phyloP scores from a whole-genome alignment of 2,329 filamentous ascomycete genomes.

The Apiospora aurea region DNA sequence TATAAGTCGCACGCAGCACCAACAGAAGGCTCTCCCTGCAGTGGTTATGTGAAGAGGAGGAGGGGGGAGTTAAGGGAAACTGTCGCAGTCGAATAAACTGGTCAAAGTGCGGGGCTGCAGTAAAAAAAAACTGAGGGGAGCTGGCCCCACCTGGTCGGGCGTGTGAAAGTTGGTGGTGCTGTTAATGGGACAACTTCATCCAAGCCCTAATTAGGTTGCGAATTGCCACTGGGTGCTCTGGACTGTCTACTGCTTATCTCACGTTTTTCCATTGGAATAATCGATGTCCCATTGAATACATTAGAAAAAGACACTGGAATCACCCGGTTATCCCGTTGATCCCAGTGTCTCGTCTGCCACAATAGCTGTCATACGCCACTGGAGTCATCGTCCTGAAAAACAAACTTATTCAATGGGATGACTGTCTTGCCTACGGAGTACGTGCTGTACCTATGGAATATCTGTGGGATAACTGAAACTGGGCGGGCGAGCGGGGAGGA shows the following conservation, averaged over 20 bases:
- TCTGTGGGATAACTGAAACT: slow-evolving; percentile 10
- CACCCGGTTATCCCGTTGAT: neutral
- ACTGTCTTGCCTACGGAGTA: neutral
- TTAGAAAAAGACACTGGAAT: neutral
- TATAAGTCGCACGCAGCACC: slow-evolving; percentile 22
- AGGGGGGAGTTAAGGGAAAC: slow-evolving; percentile 12
- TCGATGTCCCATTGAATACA: neutral
- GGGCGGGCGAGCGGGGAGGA: neutral
- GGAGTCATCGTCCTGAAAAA: neutral
- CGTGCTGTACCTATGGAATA: slow-evolving; percentile 1
- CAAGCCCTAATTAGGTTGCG: slow-evolving; percentile 12
- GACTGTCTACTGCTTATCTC: slow-evolving; percentile 13
- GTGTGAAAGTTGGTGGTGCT: slow-evolving; percentile 13
- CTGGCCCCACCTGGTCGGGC: slow-evolving; percentile 11
- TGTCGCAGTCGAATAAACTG: slow-evolving; percentile 20
- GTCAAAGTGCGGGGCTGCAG: slow-evolving; percentile 16
- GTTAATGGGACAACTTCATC: slow-evolving; percentile 6
- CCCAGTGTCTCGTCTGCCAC: slow-evolving; percentile 2
- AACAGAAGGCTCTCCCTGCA: slow-evolving; percentile 19
- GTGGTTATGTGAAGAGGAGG: slow-evolving; percentile 20
- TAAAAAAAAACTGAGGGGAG: slow-evolving; percentile 19
- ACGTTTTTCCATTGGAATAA: neutral
- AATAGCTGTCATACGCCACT: slow-evolving; percentile 9
- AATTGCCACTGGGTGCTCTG: slow-evolving; percentile 15
- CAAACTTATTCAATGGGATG: neutral